Evolutionary conservation across 2,329 filamentous ascomycete species (phyloP), one percentile per base, ranked within the genome.

Genomic region (Ophiocordyceps polyrhachis-furcata): DNA sequence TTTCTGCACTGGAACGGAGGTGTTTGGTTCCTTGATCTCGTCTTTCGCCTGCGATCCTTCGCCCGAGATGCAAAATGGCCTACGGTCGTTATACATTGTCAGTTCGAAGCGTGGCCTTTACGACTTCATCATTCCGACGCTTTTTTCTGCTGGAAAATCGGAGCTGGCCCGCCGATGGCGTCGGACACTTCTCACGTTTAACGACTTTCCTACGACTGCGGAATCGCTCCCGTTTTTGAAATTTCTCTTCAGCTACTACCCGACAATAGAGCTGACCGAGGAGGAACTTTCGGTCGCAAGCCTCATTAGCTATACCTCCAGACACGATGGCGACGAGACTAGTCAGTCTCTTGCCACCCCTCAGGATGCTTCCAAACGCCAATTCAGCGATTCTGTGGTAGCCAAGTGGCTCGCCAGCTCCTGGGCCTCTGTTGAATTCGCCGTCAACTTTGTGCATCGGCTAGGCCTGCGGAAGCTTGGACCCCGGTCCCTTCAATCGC

Each of bases 381-480:
- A 51, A 17, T 57, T 54, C 32, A 56, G 53, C 40, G 59, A 62
- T 43, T 52, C 77, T 49, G 80, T 93, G 28, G 81, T 83, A 17
- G 82, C 87, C n/a, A 74, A 79, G 49, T 77, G 86, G 64, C 88
- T 94, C 57, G 87, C 87, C 11, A 79, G 69, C 46, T 64, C 64
- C 17, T 82, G 83, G 58, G 71, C 91, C 20, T 74, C 79, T 1
- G 66, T 87, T 11, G 77, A 88, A 46, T 73, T 81, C 50, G 76
- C 85, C 23, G 75, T 93, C 45, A 73, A 73, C 31, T 71, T 83
- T 7, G 65, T 91, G 17, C 69, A 73, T 46, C 75, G 82, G 53
- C 73, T 93, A 44, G 83, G 83, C 2, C 66, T 93, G 5, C 68
- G 75, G 42, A 65, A 69, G 32, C 80, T 94, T 49, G 87, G 87